Base-by-base conservation (phyloP, 83 land plant species). In the Larix sibirica region DNA sequence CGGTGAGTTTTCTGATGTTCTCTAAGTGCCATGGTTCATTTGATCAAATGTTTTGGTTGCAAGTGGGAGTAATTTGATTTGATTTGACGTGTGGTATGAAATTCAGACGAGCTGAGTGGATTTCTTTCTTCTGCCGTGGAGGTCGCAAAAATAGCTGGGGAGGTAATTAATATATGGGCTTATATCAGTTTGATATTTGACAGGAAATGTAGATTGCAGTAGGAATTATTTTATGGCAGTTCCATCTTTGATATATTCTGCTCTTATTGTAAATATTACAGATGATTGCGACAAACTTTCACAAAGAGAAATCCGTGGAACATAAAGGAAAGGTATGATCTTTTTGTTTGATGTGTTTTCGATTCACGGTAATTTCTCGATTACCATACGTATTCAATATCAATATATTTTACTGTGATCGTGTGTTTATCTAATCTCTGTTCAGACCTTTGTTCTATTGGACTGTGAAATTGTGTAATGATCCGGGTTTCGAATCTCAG, bases 281-380 rank as follows among this genome's bases (percentile, higher is more conserved):
- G 74, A 69, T 69, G 74, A 69, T 69, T 69, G 36, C 47, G 44
- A 69, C 74, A 69, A 69, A 69, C 8, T 69, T 69, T 69, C 36
- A 69, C 74, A 69, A 69, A 69, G 74, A 69, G 8, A 69, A 69
- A 42, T 33, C 74, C 40, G 74, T 69, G 44, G 74, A 69, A 42
- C 74, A 36, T 44, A 69, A 69, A 69, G 74, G 74, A 36, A 26
- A 69, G 74, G 74, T 69, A 62, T 6, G 50, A 7, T 6, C 50
- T 44, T 44, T 44, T 44, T 44, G 50, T 44, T 6, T 7, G 9
- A 44, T 44, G 8, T 44, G 50, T 8, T 44, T 44, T 44, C 50
- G 50, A 44, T 44, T 42, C 50, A 44, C 50, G 50, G 50, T 44
- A 6, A 44, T 44, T 44, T 44, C 50, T 44, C 36, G 3, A 44